phyloP scores from a whole-genome alignment of 2,329 filamentous ascomycete genomes.

The Aureobasidium sp. region DNA sequence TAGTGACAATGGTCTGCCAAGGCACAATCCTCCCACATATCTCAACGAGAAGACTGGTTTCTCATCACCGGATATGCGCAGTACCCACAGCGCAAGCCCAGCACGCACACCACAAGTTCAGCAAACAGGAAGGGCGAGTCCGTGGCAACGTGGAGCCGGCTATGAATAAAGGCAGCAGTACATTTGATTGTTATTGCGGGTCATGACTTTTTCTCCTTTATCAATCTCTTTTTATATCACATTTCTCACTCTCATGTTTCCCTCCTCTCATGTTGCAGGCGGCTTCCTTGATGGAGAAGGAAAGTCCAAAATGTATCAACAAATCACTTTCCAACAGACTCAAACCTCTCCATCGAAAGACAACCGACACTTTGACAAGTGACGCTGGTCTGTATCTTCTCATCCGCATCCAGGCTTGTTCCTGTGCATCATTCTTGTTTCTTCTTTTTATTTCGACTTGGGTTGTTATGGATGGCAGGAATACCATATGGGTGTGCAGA shows the following conservation, averaged over 20 bases:
- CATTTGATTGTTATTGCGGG: constrained; percentile 12
- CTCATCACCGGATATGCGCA: constrained; percentile 16
- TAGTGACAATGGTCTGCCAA: constrained; percentile 16
- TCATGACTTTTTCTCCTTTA: constrained; percentile 14
- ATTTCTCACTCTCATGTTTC: constrained; percentile 3
- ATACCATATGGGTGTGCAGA: constrained; percentile 1
- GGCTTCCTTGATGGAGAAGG: background rate
- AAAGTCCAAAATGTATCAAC: constrained; percentile 16
- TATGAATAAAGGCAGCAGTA: constrained; percentile 55
- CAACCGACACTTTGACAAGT: background rate
- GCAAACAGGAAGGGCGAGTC: constrained; percentile 60
- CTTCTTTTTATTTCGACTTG: background rate
- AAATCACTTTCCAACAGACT: background rate
- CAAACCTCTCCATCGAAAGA: background rate
- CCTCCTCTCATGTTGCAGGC: constrained; percentile 4
- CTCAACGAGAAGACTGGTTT: constrained; percentile 22
- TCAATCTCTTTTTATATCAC: background rate
- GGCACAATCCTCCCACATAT: constrained; percentile 26
- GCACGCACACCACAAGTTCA: constrained; percentile 23
- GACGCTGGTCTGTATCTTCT: background rate
- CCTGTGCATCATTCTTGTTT: constrained; percentile 9
- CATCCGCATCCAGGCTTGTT: background rate
- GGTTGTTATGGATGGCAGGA: background rate
- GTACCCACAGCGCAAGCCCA: constrained; percentile 22
- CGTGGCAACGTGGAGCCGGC: constrained; percentile 72